Evolutionary conservation across 345 rosid genomes (phyloP).

Genomic region (Dipteronia dyeriana): DNA sequence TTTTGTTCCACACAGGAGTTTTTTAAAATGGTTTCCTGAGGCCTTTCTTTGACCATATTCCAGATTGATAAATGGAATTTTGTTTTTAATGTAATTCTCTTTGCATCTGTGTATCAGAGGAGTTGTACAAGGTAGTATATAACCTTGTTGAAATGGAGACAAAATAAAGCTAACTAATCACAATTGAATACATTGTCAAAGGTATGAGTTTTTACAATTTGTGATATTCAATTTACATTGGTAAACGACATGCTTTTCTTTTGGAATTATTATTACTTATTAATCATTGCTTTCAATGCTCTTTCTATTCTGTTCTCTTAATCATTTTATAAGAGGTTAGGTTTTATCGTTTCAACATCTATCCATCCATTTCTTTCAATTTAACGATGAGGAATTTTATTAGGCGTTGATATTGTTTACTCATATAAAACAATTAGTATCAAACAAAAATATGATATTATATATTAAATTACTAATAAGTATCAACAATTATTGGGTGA

Average conservation of each 20-base stretch:
- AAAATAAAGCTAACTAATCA: neutral
- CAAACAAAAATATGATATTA: too few species aligned
- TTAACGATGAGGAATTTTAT: too few species aligned
- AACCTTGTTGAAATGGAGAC: neutral
- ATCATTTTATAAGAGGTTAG: too few species aligned
- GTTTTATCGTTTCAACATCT: too few species aligned
- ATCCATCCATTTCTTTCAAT: too few species aligned
- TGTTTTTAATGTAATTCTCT: neutral
- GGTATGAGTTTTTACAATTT: neutral
- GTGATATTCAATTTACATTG: neutral
- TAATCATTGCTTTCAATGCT: too few species aligned
- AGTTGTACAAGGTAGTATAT: slow-evolving; percentile 13
- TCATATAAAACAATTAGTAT: too few species aligned
- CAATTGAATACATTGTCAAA: neutral
- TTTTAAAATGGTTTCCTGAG: slow-evolving; percentile 11
- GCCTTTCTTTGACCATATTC: slow-evolving; percentile 1
- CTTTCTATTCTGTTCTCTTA: too few species aligned
- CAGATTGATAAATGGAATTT: slow-evolving; percentile 16
- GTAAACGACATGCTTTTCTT: neutral
- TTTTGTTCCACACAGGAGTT: slow-evolving; percentile 14
- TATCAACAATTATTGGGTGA: too few species aligned
- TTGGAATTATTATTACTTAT: neutral
- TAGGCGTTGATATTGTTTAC: too few species aligned
- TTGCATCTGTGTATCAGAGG: neutral
- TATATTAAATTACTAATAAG: too few species aligned